These are phyloP conservation scores for Sporothrix sp. DNA, from an alignment of 2,329 filamentous ascomycete species.

Conservation along the genomic window DNA sequence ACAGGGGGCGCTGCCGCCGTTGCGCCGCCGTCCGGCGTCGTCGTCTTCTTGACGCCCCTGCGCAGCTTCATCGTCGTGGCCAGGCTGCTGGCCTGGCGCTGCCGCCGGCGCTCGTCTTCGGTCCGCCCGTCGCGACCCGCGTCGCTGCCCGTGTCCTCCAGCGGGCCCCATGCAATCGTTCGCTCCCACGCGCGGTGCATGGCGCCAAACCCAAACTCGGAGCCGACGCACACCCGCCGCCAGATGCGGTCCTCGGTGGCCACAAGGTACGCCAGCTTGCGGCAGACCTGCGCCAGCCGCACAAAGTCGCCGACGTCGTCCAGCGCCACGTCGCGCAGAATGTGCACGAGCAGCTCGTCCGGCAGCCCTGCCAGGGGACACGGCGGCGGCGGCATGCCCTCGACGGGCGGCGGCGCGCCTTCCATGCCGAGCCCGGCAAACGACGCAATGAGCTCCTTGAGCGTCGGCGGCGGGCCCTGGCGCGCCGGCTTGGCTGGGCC, in stretches of 20 bases:
- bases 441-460: constrained; percentile 61
- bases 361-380: constrained; percentile 72
- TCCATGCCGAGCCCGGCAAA: constrained; percentile 65
- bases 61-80: constrained; percentile 34
- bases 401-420: constrained; percentile 55
- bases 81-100: constrained; percentile 23
- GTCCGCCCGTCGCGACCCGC: constrained; percentile 12
- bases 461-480: constrained; percentile 43
- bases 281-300: constrained; percentile 73
- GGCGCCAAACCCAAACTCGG: constrained; percentile 64
- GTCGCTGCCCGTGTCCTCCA: constrained; percentile 22
- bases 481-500: constrained; percentile 47
- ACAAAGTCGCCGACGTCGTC: constrained; percentile 67
- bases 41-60: constrained; percentile 30
- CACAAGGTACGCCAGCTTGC: constrained; percentile 75
- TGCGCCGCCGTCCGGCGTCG: neutral
- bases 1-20: neutral
- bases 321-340: constrained; percentile 62
- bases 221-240: constrained; percentile 62
- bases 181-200: constrained; percentile 77
- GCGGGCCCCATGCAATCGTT: constrained; percentile 46
- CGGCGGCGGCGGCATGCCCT: constrained; percentile 62
- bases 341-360: constrained; percentile 73
- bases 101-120: constrained; percentile 17
- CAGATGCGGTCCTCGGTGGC: constrained; percentile 78